Conservation (phyloP, 352 stramenopile genomes). For the Phytopythium aichiense region DNA sequence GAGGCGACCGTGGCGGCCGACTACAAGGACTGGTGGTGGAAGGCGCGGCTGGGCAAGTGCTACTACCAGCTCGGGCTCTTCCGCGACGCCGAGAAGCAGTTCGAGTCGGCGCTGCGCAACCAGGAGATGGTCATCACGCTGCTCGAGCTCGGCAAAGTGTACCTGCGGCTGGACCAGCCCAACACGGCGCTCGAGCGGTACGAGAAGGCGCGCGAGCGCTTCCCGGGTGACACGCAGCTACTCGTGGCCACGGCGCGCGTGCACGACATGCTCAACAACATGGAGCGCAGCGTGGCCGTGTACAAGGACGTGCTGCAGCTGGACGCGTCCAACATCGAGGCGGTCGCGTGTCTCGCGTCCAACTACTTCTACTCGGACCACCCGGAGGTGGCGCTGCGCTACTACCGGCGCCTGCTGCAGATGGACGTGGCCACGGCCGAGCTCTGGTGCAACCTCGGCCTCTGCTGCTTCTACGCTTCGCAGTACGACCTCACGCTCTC, state of each 20-base stretch:
- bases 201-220: slow-evolving; percentile 54
- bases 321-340: slow-evolving; percentile 89
- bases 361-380: slow-evolving; percentile 94
- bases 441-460: slow-evolving; percentile 93
- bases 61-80: slow-evolving; percentile 93
- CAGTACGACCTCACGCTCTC: slow-evolving; percentile 94
- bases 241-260: slow-evolving; percentile 85
- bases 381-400: slow-evolving; percentile 89
- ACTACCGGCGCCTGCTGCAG: slow-evolving; percentile 92
- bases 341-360: slow-evolving; percentile 89
- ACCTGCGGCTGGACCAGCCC: slow-evolving; percentile 91
- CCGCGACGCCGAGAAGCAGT: slow-evolving; percentile 92
- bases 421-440: slow-evolving; percentile 90
- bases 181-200: slow-evolving; percentile 90
- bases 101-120: slow-evolving; percentile 83
- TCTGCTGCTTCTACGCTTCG: slow-evolving; percentile 93
- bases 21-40: slow-evolving; percentile 96
- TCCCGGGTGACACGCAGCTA: slow-evolving; percentile 78
- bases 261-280: slow-evolving; percentile 92
- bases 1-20: slow-evolving; percentile 85
- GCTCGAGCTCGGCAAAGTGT: slow-evolving; percentile 94
- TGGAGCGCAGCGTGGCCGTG: slow-evolving; percentile 60
- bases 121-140: slow-evolving; percentile 89
- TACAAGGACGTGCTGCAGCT: slow-evolving; percentile 90
- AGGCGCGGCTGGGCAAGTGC: slow-evolving; percentile 91